Conservation (phyloP, 306 rosid species). For the Gastrolobium bilobum region DNA sequence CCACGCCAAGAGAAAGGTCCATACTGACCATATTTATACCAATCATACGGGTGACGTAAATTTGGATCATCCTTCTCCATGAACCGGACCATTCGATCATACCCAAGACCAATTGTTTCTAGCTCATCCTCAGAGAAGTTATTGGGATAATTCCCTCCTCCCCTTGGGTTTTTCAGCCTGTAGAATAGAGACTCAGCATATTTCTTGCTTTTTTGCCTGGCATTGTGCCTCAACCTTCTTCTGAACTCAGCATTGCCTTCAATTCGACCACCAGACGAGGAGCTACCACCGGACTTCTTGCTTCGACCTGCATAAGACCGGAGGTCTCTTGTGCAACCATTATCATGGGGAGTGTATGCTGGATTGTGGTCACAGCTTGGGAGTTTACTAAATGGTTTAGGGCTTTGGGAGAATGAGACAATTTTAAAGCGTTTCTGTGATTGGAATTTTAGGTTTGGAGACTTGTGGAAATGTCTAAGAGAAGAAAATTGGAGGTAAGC, state of each 20-base stretch:
- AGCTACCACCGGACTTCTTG: conserved; percentile 62
- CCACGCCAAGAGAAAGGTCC: conserved; percentile 95
- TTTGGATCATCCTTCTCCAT: conserved; percentile 95
- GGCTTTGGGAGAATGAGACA: conserved; percentile 41
- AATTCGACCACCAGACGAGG: conserved; percentile 65
- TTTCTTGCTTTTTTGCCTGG: conserved; percentile 69
- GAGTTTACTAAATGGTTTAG: not conserved
- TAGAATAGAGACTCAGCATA: conserved; percentile 74
- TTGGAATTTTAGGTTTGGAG: conserved; percentile 49
- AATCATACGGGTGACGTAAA: conserved; percentile 80
- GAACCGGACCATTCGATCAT: conserved; percentile 86
- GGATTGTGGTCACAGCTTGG: conserved; percentile 22
- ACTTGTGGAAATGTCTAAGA: conserved; percentile 44
- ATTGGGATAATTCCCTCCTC: conserved; percentile 64
- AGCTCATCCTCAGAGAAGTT: conserved; percentile 88
- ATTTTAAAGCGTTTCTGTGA: conserved; percentile 29
- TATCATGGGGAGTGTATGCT: conserved; percentile 6
- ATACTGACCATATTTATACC: conserved; percentile 92
- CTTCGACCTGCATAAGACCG: conserved; percentile 73
- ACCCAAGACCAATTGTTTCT: conserved; percentile 83
- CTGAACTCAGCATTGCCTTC: conserved; percentile 73
- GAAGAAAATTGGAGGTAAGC: conserved; percentile 44
- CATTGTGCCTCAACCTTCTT: conserved; percentile 62
- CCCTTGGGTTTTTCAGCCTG: conserved; percentile 71
- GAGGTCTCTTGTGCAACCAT: conserved; percentile 48